phyloP scores from a whole-genome alignment of 148 eudicot species.

The Chenopodium quinoa region DNA sequence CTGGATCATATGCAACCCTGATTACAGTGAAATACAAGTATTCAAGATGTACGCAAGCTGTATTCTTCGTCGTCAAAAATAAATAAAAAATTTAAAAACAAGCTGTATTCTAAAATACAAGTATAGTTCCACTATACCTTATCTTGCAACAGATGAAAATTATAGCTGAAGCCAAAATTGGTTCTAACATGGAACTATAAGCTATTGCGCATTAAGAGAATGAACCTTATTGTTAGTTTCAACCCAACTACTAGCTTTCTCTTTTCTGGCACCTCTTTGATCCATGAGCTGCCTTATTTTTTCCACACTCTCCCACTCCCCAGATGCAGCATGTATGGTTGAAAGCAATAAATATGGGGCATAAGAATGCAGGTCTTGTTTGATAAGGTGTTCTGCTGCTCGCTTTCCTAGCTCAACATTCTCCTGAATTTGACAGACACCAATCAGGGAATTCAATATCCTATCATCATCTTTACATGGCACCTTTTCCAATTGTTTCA shows the following conservation, averaged over 20 bases:
- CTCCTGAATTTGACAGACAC: conserved; percentile 64
- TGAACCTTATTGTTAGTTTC: conserved; percentile 38
- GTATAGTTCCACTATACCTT: conserved; percentile 6
- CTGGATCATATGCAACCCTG: neutral
- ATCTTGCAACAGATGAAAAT: conserved; percentile 7
- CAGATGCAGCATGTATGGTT: conserved; percentile 61
- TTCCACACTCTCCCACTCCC: conserved; percentile 53
- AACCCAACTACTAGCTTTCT: conserved; percentile 60
- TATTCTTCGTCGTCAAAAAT: too few species aligned
- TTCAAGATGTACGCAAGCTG: neutral
- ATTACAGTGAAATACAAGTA: conserved; percentile 2
- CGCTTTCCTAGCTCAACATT: conserved; percentile 50
- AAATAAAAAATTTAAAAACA: too few species aligned
- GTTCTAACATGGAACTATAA: neutral
- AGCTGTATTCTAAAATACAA: neutral
- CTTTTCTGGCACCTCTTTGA: conserved; percentile 45
- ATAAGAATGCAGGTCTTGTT: conserved; percentile 47
- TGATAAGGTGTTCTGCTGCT: conserved; percentile 56
- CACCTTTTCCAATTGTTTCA: conserved; percentile 56
- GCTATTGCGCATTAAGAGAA: conserved; percentile 24
- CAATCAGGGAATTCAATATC: conserved; percentile 65
- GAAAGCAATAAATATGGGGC: conserved; percentile 62
- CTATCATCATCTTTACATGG: conserved; percentile 47
- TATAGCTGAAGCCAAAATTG: conserved; percentile 5
- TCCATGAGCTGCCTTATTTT: conserved; percentile 49